Evolutionary conservation across 441 rosid species (phyloP).

Genomic region (Populus tomentosa): DNA sequence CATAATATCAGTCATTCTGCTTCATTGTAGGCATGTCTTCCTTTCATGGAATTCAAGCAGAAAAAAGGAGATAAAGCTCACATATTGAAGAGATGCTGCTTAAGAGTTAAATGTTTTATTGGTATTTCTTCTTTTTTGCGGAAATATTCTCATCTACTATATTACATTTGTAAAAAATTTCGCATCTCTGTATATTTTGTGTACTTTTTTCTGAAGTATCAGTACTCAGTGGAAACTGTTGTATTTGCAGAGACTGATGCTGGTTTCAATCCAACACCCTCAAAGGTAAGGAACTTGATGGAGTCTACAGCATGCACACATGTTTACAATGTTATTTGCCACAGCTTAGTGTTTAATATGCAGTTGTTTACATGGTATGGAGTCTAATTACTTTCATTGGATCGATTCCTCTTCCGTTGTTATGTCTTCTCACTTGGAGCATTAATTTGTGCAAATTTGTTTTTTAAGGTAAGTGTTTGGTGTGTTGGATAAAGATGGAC

Average conservation of each 20-base stretch:
- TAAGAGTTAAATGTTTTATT: conserved; percentile 61
- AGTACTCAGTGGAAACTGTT: conserved; percentile 2
- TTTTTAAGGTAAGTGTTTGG: background rate
- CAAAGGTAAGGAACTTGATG: conserved; percentile 42
- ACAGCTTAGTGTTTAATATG: background rate
- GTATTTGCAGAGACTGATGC: conserved; percentile 69
- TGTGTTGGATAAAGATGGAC: background rate
- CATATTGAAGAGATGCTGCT: conserved; percentile 50
- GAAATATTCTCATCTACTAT: background rate
- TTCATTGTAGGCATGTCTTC: conserved; percentile 43
- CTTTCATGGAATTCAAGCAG: conserved; percentile 59
- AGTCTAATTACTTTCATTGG: background rate
- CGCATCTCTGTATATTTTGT: background rate
- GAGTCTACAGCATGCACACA: background rate
- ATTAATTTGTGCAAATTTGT: background rate
- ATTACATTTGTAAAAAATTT: background rate
- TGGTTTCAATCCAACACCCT: conserved; percentile 67
- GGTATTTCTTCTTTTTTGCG: conserved; percentile 36
- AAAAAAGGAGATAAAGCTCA: conserved; percentile 52
- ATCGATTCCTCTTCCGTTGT: background rate
- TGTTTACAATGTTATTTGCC: background rate
- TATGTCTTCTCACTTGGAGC: background rate
- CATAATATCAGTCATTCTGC: conserved; percentile 6
- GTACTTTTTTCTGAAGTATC: background rate
- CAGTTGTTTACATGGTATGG: background rate